These are phyloP conservation scores for Eimeria falciformis DNA, from an alignment of 169 alveolate species.

Conservation along the genomic window DNA sequence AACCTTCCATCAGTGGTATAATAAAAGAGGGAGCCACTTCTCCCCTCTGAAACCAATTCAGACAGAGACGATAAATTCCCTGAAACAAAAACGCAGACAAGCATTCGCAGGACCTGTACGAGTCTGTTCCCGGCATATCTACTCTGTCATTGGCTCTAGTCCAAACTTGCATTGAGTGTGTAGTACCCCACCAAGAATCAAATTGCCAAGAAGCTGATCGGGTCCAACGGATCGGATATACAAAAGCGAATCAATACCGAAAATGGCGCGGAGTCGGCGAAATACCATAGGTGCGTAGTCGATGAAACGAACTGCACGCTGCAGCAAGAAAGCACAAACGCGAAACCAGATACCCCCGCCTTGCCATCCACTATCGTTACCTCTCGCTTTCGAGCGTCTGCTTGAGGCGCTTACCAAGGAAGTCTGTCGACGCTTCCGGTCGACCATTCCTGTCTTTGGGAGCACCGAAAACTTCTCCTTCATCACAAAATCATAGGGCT, in stretches of 20 bases:
- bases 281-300: conserved; percentile 97
- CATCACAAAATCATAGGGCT: conserved; percentile 80
- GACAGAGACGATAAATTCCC: conserved; percentile 96
- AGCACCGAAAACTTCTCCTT: conserved; percentile 81
- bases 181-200: conserved; percentile 73
- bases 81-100: conserved; percentile 80
- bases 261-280: conserved; percentile 92
- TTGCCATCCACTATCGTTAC: neutral
- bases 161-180: neutral
- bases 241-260: conserved; percentile 92
- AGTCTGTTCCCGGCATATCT: no score
- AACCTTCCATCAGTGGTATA: conserved; percentile 90
- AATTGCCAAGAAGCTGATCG: conserved; percentile 92
- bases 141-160: no score
- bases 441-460: conserved; percentile 77
- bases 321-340: neutral
- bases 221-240: conserved; percentile 97
- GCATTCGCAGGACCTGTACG: neutral
- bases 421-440: conserved; percentile 39
- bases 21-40: conserved; percentile 97
- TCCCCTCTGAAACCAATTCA: conserved; percentile 96
- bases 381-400: neutral
- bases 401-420: conserved; percentile 24
- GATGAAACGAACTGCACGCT: conserved; percentile 84
- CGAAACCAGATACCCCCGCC: neutral